Evolutionary conservation across 2,329 filamentous ascomycete genomes (phyloP).

Genomic region (Diaporthe destruens): DNA sequence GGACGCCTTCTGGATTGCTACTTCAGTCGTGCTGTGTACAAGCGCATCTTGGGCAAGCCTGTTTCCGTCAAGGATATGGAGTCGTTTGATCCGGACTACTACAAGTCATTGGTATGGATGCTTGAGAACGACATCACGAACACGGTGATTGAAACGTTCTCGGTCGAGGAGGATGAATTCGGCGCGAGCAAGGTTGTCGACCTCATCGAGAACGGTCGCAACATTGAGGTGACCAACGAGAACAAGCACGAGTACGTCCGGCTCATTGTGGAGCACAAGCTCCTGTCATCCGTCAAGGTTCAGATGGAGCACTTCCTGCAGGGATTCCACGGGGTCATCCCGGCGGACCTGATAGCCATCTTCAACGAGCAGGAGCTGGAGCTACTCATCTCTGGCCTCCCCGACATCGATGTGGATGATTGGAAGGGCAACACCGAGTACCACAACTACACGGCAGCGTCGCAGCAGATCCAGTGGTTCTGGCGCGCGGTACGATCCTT

Average conservation of each 20-base stretch:
- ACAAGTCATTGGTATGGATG: constrained; percentile 99
- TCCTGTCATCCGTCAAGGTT: constrained; percentile 91
- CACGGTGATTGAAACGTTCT: constrained; percentile 96
- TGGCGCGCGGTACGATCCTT: constrained; percentile 98
- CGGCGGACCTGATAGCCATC: constrained; percentile 92
- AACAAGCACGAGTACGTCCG: constrained; percentile 99
- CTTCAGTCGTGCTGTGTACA: constrained; percentile 98
- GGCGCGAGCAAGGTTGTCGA: constrained; percentile 90
- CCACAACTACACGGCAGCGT: constrained; percentile 95
- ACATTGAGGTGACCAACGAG: constrained; percentile 94
- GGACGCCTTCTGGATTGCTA: constrained; percentile 96
- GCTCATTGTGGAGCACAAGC: constrained; percentile 91
- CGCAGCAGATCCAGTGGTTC: constrained; percentile 99
- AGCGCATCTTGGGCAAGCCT: constrained; percentile 92
- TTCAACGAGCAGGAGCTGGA: constrained; percentile 99
- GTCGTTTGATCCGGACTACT: constrained; percentile 97
- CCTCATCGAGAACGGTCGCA: constrained; percentile 86
- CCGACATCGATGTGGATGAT: constrained; percentile 97
- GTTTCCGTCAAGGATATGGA: constrained; percentile 99
- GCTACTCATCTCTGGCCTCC: constrained; percentile 93
- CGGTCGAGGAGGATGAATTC: constrained; percentile 93
- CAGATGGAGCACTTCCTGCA: constrained; percentile 94
- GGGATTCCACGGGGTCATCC: constrained; percentile 98
- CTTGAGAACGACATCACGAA: constrained; percentile 98
- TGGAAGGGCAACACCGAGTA: constrained; percentile 99